Evolutionary conservation across 139 green algal genomes (phyloP).

Genomic region (Chlorella sp.): DNA sequence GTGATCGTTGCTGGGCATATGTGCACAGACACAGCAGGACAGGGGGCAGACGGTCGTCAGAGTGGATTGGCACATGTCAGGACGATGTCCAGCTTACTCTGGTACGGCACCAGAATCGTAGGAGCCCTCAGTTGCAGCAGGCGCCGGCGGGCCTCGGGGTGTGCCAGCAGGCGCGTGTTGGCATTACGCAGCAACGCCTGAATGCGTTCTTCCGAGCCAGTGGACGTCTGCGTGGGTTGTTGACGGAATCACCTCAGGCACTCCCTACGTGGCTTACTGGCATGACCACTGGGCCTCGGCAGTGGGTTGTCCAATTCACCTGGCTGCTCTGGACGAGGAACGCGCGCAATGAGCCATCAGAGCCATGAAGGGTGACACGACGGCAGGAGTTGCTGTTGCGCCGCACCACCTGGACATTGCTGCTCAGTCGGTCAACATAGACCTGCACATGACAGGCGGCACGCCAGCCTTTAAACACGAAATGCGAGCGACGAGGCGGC

Average conservation of each 20-base stretch:
- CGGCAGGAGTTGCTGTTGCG: slow-evolving; percentile 82
- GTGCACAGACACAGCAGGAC: no score
- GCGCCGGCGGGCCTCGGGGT: slow-evolving; percentile 77
- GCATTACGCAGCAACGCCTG: slow-evolving; percentile 73
- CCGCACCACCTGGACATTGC: slow-evolving; percentile 81
- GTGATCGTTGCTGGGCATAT: background rate
- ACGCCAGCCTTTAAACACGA: no score
- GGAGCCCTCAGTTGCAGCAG: slow-evolving; percentile 78
- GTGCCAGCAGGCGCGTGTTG: slow-evolving; percentile 87
- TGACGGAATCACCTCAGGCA: no score
- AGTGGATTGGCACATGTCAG: no score
- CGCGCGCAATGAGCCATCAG: slow-evolving; percentile 79
- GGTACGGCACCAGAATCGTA: slow-evolving; percentile 58
- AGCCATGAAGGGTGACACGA: slow-evolving; percentile 85
- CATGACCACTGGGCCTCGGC: no score
- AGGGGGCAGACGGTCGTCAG: no score
- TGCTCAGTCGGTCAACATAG: slow-evolving; percentile 85
- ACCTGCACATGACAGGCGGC: slow-evolving; percentile 50
- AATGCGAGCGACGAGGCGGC: no score
- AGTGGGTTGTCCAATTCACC: background rate
- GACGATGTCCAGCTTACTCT: background rate
- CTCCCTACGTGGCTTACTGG: no score
- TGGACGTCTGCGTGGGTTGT: slow-evolving; percentile 1
- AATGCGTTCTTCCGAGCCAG: slow-evolving; percentile 77
- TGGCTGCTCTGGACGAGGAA: slow-evolving; percentile 86